A percentile compares a stretch with the other conserved stretches of the same genome.
These are phyloP conservation scores for Coniochaeta sp. DNA, from an alignment of 2,329 filamentous ascomycete genomes.

Conservation along the genomic window DNA sequence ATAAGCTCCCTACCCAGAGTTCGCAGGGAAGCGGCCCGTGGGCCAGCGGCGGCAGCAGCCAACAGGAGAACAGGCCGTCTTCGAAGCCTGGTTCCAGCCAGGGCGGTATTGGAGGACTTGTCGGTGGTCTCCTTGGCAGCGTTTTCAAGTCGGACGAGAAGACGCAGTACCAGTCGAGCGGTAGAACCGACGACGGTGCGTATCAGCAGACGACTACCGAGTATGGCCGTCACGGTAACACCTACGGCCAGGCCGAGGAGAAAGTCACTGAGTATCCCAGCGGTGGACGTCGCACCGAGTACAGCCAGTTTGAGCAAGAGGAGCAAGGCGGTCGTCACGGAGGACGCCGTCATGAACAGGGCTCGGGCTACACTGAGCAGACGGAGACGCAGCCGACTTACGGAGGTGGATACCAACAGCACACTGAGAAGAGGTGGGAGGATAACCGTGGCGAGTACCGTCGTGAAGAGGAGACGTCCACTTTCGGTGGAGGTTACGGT, in stretches of 20 bases:
- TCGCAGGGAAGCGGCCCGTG: conserved; percentile 11
- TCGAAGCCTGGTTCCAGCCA: conserved; percentile 29
- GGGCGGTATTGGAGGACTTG: conserved; percentile 50
- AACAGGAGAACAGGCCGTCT: conserved; percentile 20
- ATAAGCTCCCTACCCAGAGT: conserved; percentile 26
- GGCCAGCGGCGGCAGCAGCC: conserved; percentile 15
- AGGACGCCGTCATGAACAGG: conserved; percentile 26
- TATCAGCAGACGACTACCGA: conserved; percentile 56
- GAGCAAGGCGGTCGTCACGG: not conserved
- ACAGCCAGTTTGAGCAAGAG: conserved; percentile 47
- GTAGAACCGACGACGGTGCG: conserved; percentile 49
- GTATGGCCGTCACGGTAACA: conserved; percentile 49
- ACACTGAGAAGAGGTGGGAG: conserved; percentile 44
- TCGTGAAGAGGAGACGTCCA: conserved; percentile 19
- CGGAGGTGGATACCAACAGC: conserved; percentile 52
- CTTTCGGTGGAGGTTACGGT: conserved; percentile 13
- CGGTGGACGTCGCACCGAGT: conserved; percentile 52
- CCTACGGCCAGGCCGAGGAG: conserved; percentile 55
- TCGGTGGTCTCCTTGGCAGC: conserved; percentile 63
- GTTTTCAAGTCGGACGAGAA: conserved; percentile 36
- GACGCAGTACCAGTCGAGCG: conserved; percentile 40
- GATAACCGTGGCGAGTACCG: conserved; percentile 17
- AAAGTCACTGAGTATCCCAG: conserved; percentile 50
- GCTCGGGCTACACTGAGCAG: conserved; percentile 52
- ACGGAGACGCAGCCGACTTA: conserved; percentile 44